Conservation (phyloP, 441 rosid species). For the Kokia cookei region DNA sequence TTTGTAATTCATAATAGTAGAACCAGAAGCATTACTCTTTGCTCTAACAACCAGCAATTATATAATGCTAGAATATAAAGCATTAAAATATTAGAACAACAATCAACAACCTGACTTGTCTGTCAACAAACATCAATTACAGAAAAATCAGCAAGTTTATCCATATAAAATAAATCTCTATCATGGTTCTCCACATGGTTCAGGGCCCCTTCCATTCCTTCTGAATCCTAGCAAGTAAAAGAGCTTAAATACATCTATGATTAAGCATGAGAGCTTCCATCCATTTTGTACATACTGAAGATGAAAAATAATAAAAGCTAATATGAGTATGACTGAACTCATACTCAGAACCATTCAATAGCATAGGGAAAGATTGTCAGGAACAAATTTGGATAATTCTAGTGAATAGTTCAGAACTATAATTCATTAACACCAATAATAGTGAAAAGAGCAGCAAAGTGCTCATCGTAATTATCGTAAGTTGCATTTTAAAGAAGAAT, state of each 20-base stretch:
- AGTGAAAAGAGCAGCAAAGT: neutral
- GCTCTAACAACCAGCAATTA: neutral
- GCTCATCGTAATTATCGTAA: neutral
- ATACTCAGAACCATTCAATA: neutral
- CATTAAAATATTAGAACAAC: neutral
- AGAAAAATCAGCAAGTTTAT: neutral
- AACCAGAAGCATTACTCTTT: neutral
- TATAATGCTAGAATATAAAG: neutral
- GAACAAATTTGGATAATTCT: neutral
- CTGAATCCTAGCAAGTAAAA: neutral
- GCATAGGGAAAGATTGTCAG: neutral
- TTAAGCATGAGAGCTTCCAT: neutral
- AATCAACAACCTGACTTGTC: neutral
- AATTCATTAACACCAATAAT: neutral
- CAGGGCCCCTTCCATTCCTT: neutral
- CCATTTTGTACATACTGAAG: neutral
- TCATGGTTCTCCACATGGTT: neutral
- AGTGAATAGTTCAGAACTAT: neutral
- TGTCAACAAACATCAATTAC: neutral
- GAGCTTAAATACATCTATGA: neutral
- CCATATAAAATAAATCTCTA: neutral
- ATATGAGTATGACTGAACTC: neutral
- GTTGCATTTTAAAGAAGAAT: neutral
- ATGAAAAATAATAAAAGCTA: neutral
- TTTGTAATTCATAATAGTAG: neutral